Evolutionary conservation across 139 green algal genomes (phyloP), one percentile per base, ranked within the genome.

Genomic region (Coccomyxa sp.): DNA sequence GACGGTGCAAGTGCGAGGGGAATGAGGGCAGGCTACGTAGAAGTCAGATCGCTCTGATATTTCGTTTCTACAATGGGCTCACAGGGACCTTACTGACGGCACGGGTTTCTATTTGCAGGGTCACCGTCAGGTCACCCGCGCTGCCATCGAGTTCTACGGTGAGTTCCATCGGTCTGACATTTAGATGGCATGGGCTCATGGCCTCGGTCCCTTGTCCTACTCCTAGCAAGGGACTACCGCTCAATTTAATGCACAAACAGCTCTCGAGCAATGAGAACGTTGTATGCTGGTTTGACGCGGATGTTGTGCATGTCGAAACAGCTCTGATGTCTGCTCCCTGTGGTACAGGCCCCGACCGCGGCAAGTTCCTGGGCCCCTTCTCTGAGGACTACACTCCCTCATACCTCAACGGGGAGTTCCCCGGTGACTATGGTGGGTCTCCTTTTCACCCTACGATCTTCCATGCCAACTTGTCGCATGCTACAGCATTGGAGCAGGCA

Each of bases 361-460:
- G 18, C 50, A 64, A 93, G 86, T 94, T 85, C 79, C 86, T 95
- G 64, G 92, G 89, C 82, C 64, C 73, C 40, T 76, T 80, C 40
- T 41, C 41, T 70, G 44, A 34, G 24, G 72, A 29, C 27, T 18
- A 2, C 74, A 12, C 34, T 9, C 50, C 31, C 34, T 70, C 77
- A 27, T 97, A 97, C 92, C 90, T 98, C 79, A 96, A 84, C 55
- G 93, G 93, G 77, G 93, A 97, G 93, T 97, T 91, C 87, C 83
- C 93, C 71, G 93, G 93, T 83, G 93, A 97, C 92, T 98, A 97
- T 81, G 94, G n/a, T n/a, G n/a, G n/a, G n/a, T n/a, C n/a, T n/a
- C n/a, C n/a, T n/a, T n/a, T n/a, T n/a, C n/a, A 8, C 12, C 8
- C 12, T 8, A 37, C 64, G 24, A 12, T 71, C 64, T 71, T 71